A percentile compares a stretch with the other conserved stretches of the same genome.
phyloP scores from a whole-genome alignment of 306 rosid species.

The Begonia masoniana region DNA sequence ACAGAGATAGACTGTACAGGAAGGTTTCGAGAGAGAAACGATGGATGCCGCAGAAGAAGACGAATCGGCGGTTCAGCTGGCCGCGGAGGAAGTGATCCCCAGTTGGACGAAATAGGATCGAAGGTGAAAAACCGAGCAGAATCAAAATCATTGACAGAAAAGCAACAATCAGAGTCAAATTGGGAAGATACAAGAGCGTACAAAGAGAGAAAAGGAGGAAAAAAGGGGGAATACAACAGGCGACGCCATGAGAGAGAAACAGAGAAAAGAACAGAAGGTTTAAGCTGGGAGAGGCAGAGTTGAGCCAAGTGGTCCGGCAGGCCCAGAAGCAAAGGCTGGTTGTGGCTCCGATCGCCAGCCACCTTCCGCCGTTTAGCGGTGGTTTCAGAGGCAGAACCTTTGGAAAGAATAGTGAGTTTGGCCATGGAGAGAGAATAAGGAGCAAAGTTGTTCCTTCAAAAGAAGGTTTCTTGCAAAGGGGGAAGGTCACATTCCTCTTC shows the following conservation, averaged over 20 bases:
- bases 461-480: no score
- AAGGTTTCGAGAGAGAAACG: constrained; percentile 65
- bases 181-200: constrained; percentile 37
- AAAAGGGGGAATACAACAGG: constrained; percentile 45
- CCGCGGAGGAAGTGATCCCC: constrained; percentile 39
- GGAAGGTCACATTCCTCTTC: no score
- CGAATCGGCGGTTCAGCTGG: constrained; percentile 30
- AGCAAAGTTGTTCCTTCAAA: no score
- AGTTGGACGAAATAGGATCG: constrained; percentile 46
- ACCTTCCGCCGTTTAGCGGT: no score
- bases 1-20: constrained; percentile 54
- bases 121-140: constrained; percentile 28
- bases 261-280: constrained; percentile 39
- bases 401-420: no score
- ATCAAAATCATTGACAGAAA: neutral
- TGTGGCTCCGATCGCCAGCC: no score
- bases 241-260: constrained; percentile 66
- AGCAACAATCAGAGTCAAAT: neutral
- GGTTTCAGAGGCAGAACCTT: no score
- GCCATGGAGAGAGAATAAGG: no score
- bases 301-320: constrained; percentile 78
- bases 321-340: constrained; percentile 36
- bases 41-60: constrained; percentile 60
- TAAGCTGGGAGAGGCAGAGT: constrained; percentile 28
- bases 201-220: constrained; percentile 59